A percentile compares a stretch with the other conserved stretches of the same genome.
These are phyloP conservation scores for Colletotrichum lupini DNA, from an alignment of 2,329 filamentous ascomycete genomes.

Conservation along the genomic window DNA sequence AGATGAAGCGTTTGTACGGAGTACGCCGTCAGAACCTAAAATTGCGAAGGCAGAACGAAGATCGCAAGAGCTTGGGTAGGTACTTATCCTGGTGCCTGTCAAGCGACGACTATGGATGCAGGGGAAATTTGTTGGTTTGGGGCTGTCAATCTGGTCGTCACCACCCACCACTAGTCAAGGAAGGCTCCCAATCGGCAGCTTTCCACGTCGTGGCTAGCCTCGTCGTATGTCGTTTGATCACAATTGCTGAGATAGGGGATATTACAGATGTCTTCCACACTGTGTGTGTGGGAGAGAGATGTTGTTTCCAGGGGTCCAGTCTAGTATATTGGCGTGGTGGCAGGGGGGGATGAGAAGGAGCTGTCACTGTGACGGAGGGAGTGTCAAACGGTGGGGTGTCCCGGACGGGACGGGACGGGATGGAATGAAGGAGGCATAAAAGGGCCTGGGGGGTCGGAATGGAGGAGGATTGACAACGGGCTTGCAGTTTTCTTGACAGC, in stretches of 20 bases:
- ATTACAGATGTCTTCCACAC: neutral
- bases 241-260: neutral
- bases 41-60: neutral
- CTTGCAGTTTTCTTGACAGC: neutral
- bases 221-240: neutral
- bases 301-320: neutral
- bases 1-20: neutral
- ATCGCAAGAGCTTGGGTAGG: neutral
- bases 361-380: neutral
- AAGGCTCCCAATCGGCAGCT: constrained; percentile 20
- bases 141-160: neutral
- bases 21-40: no score
- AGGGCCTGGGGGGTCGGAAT: neutral
- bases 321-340: neutral
- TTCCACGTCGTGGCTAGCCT: constrained; percentile 6
- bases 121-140: neutral
- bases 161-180: neutral
- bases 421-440: neutral
- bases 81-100: neutral
- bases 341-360: neutral
- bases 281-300: neutral
- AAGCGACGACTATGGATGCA: neutral
- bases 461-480: neutral
- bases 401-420: neutral
- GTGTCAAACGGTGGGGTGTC: neutral